These are phyloP conservation scores for Skeletonema tropicum DNA, from an alignment of 108 stramenopile genomes.

Conservation along the genomic window DNA sequence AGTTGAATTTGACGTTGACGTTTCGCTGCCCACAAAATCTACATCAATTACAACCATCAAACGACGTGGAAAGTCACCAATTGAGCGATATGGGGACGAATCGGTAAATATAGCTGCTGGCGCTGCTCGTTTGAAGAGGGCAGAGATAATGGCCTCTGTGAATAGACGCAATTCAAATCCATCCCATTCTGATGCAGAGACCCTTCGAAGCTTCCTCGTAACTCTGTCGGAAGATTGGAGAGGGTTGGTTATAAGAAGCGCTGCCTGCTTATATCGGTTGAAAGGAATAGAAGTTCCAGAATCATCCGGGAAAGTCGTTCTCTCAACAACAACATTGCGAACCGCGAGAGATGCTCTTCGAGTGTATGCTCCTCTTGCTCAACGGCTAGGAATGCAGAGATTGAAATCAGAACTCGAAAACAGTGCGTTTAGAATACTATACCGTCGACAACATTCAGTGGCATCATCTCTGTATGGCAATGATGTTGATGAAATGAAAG, in stretches of 20 bases:
- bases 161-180: conserved; percentile 5
- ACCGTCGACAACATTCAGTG: conserved; percentile 75
- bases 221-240: conserved; percentile 78
- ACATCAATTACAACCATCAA: not conserved
- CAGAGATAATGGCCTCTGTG: conserved; percentile 64
- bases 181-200: conserved; percentile 38
- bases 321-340: conserved; percentile 28
- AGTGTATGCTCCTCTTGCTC: conserved; percentile 71
- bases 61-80: conserved; percentile 23
- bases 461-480: conserved; percentile 56
- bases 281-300: conserved; percentile 50
- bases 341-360: conserved; percentile 64
- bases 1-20: not conserved
- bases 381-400: conserved; percentile 74
- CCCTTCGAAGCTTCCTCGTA: conserved; percentile 60
- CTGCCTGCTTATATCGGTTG: conserved; percentile 75
- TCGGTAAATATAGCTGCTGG: conserved; percentile 48
- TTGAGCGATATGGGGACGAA: conserved; percentile 44
- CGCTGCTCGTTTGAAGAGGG: conserved; percentile 69
- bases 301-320: conserved; percentile 2
- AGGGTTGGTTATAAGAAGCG: conserved; percentile 73
- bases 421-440: conserved; percentile 73
- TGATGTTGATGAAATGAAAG: conserved; percentile 60
- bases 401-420: conserved; percentile 72
- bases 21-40: conserved; percentile 10